A percentile compares a stretch with the other conserved stretches of the same genome.
phyloP scores from a whole-genome alignment of 805 yeast species.

The Saccharomycopsis sp. region DNA sequence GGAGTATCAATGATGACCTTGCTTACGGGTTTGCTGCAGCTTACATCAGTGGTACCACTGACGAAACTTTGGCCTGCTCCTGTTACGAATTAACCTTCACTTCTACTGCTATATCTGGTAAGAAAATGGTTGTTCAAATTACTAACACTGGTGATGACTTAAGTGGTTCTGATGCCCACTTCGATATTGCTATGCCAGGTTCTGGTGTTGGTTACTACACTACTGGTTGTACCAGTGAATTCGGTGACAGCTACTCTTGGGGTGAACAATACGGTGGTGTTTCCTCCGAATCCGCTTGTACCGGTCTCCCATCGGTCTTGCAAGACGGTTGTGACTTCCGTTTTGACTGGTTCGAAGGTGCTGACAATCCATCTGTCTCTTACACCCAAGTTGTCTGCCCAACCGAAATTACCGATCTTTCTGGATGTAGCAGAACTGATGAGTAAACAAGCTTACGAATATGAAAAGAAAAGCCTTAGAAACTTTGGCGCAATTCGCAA shows the following conservation, averaged over 20 bases:
- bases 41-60: constrained; percentile 3
- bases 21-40: constrained; percentile 16
- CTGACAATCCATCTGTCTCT: constrained; percentile 14
- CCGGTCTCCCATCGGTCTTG: constrained; percentile 9
- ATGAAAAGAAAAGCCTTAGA: too few species aligned
- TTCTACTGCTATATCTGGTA: constrained; percentile 6
- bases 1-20: constrained; percentile 4
- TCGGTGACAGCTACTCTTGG: constrained; percentile 10
- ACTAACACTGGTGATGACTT: constrained; percentile 14
- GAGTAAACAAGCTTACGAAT: neutral
- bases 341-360: constrained; percentile 13
- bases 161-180: constrained; percentile 1
- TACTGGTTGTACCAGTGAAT: constrained; percentile 6
- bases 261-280: constrained; percentile 17
- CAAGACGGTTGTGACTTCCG: constrained; percentile 17
- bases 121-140: constrained; percentile 15
- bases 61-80: constrained; percentile 9
- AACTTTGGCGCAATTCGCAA: too few species aligned
- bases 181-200: constrained; percentile 16
- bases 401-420: constrained; percentile 9
- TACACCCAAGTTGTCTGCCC: constrained; percentile 18
- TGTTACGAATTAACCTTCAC: constrained; percentile 13
- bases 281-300: constrained; percentile 7
- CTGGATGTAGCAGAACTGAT: constrained; percentile 12
- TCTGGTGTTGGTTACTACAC: constrained; percentile 12